phyloP scores from a whole-genome alignment of 2,329 filamentous ascomycete genomes.

The Aspergillus pseudotamarii region DNA sequence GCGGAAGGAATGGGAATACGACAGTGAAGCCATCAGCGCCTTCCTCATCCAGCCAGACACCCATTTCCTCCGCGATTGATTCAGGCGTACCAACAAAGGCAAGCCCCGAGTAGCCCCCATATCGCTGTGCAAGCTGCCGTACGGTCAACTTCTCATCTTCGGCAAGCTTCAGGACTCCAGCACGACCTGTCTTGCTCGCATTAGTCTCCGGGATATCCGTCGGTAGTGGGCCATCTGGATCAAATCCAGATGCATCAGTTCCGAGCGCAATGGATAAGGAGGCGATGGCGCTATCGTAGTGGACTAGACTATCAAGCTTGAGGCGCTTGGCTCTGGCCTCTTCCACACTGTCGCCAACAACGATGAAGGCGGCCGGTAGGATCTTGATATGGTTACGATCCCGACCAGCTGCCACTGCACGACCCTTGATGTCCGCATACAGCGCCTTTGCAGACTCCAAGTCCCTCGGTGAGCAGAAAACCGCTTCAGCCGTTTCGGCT shows the following conservation, averaged over 20 bases:
- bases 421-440: slow-evolving; percentile 56
- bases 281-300: slow-evolving; percentile 58
- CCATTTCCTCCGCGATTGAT: slow-evolving; percentile 54
- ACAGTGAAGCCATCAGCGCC: slow-evolving; percentile 58
- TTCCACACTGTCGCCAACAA: slow-evolving; percentile 54
- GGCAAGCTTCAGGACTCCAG: slow-evolving; percentile 49
- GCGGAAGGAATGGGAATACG: slow-evolving; percentile 53
- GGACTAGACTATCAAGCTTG: slow-evolving; percentile 54
- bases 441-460: slow-evolving; percentile 51
- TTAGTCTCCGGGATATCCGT: slow-evolving; percentile 56
- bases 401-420: slow-evolving; percentile 50
- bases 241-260: slow-evolving; percentile 50
- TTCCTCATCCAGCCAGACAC: slow-evolving; percentile 51
- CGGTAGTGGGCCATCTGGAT: slow-evolving; percentile 55
- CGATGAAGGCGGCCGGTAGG: slow-evolving; percentile 54
- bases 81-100: slow-evolving; percentile 56
- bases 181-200: slow-evolving; percentile 55
- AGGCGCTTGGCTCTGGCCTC: slow-evolving; percentile 55
- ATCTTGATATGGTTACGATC: slow-evolving; percentile 54
- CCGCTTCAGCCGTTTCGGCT: slow-evolving; percentile 56
- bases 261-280: slow-evolving; percentile 55
- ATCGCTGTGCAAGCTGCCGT: slow-evolving; percentile 55
- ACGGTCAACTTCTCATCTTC: slow-evolving; percentile 52
- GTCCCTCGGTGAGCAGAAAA: slow-evolving; percentile 55
- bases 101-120: slow-evolving; percentile 54